Evolutionary conservation across 345 rosid species (phyloP).

Genomic region (Eucalyptus dawsonii): DNA sequence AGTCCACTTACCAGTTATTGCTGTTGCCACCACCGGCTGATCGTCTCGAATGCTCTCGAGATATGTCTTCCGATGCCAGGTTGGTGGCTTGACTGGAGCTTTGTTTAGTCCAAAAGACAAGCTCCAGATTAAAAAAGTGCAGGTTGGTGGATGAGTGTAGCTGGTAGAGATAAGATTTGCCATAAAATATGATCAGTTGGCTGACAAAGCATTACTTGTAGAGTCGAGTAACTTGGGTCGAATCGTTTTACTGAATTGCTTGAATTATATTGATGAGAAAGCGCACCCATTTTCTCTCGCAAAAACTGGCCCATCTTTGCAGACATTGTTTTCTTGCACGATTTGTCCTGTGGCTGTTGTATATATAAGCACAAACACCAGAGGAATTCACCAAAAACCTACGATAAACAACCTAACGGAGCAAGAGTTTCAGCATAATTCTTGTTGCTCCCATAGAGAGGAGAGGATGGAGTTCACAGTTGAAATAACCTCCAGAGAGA

Average conservation of each 20-base stretch:
- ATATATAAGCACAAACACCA: neutral
- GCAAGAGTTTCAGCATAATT: neutral
- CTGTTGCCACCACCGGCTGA: neutral
- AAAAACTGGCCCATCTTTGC: neutral
- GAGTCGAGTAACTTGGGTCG: neutral
- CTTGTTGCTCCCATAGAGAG: neutral
- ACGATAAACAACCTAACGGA: neutral
- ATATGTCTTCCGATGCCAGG: neutral
- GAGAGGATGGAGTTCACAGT: conserved; percentile 1
- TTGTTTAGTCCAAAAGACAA: neutral
- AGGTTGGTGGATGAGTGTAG: neutral
- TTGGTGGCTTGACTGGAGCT: neutral
- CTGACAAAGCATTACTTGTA: neutral
- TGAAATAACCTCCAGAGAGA: conserved; percentile 10
- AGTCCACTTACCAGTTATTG: neutral
- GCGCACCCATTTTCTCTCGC: neutral
- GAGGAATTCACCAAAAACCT: neutral
- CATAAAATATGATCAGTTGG: neutral
- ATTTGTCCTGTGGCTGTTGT: neutral
- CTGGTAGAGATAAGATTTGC: neutral
- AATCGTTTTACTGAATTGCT: neutral
- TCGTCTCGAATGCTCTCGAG: neutral
- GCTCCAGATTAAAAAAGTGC: neutral
- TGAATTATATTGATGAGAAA: neutral
- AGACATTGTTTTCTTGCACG: neutral